A percentile compares a stretch with the other conserved stretches of the same genome.
Evolutionary conservation across 305 asterid species (phyloP).

Genomic region (Solanum hybrid): DNA sequence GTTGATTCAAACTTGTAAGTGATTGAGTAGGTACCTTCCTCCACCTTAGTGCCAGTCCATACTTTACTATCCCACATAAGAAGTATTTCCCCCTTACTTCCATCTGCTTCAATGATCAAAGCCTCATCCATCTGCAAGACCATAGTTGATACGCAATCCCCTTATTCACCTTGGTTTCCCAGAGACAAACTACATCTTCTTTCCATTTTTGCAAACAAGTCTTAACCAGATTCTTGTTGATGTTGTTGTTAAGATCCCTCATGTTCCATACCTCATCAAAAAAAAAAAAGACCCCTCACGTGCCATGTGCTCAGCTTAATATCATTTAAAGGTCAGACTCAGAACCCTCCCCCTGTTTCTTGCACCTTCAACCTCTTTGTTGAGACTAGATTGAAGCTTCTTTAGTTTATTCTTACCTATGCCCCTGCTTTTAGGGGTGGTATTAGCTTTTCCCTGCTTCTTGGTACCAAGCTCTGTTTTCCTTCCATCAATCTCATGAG

Average conservation of each 20-base stretch:
- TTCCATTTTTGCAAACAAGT: background rate
- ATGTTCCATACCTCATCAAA: no score
- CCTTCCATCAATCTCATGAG: background rate
- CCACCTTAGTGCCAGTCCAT: background rate
- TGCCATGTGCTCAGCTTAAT: background rate
- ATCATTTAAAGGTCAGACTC: background rate
- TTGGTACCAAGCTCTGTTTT: background rate
- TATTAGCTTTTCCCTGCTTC: background rate
- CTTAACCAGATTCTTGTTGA: background rate
- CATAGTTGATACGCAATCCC: background rate
- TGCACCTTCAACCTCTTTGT: background rate
- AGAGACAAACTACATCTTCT: background rate
- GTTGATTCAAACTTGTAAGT: background rate
- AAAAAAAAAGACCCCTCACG: background rate
- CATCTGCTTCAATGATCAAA: background rate
- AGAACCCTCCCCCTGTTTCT: background rate
- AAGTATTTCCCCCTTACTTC: background rate
- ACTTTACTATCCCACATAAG: background rate
- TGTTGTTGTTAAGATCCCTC: background rate
- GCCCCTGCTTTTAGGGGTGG: background rate
- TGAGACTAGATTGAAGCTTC: background rate
- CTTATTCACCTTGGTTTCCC: background rate
- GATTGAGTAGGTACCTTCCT: background rate
- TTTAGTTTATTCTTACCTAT: background rate
- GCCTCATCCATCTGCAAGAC: background rate